Evolutionary conservation across 176 grass and related monocot genomes (phyloP), one percentile per base, ranked within the genome.

Genomic region (Puya raimondii): DNA sequence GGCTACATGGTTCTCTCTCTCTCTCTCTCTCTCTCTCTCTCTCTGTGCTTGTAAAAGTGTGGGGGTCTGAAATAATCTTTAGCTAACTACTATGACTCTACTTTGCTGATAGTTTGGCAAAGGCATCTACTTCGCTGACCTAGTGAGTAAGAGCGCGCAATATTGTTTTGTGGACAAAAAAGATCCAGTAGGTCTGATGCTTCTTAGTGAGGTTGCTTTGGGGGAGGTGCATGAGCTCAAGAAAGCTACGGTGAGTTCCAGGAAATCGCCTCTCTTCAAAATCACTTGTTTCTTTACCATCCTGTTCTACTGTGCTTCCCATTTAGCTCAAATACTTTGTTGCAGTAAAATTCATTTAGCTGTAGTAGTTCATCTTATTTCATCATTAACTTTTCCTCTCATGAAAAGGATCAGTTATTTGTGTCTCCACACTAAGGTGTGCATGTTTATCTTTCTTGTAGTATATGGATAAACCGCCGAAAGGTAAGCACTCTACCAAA

Each of bases 61-160:
- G 1, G 11, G 9, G 1, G 12, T 11, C 16, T 26, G 18, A n/a
- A 15, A 2, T 22, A 15, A 2, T 22, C 26, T 85, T 65, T 80
- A 70, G 72, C 72, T 70, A 51, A 47, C 27, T 69, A 23, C 11
- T 82, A n/a, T n/a, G 47, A n/a, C 61, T 80, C 67, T 64, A 2
- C 47, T 79, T 54, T 74, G 61, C 65, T 82, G n/a, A 70, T 57
- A 96, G 92, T 96, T 96, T 58, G 92, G 88, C 65, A 96, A 96
- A 87, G 92, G 92, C 3, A 70, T 96, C 52, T 96, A 96, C 84
- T 96, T 96, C 18, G 88, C 92, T 57, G 92, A 96, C 76, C 77
- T 96, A 70, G 86, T 85, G 71, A 96, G 92, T 81, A 96, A 96
- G 84, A 96, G 92, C 47, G 88, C 92, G 73, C 92, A 96, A 53